phyloP scores from a whole-genome alignment of 1,139 yeast genomes.

The Groenewaldozyma auringiensis region DNA sequence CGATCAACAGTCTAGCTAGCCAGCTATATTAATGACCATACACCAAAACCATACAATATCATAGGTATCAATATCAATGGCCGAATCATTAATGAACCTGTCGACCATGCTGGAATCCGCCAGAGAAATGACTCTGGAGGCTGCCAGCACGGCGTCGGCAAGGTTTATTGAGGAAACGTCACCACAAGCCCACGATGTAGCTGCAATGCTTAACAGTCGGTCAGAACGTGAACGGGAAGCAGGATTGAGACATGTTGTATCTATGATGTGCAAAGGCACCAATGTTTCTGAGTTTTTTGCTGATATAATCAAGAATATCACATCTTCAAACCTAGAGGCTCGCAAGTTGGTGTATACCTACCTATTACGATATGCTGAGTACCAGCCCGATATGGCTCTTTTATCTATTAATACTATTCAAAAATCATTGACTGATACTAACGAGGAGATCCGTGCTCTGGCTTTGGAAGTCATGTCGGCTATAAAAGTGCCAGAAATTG shows the following conservation, averaged over 20 bases:
- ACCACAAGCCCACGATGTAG: conserved; percentile 55
- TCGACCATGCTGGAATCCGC: conserved; percentile 72
- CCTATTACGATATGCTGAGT: conserved; percentile 68
- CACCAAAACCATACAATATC: too few relatives aligned
- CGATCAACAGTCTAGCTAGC: too few relatives aligned
- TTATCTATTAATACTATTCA: conserved; percentile 89
- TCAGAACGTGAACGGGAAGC: conserved; percentile 61
- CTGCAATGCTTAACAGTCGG: conserved; percentile 58
- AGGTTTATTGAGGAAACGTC: conserved; percentile 38
- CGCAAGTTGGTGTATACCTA: conserved; percentile 75
- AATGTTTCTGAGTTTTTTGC: conserved; percentile 63
- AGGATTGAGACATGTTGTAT: conserved; percentile 72
- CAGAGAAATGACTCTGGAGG: conserved; percentile 68
- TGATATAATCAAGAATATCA: conserved; percentile 82
- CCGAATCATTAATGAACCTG: conserved; percentile 44
- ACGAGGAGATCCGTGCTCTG: conserved; percentile 59
- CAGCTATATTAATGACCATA: too few relatives aligned
- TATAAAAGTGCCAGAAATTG: conserved; percentile 67
- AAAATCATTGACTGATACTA: conserved; percentile 64
- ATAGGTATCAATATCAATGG: too few relatives aligned
- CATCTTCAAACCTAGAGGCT: conserved; percentile 60
- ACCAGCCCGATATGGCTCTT: conserved; percentile 81
- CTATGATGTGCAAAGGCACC: conserved; percentile 55
- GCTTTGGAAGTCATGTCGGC: conserved; percentile 77
- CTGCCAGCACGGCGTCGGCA: conserved; percentile 75